Conservation (phyloP, 306 rosid species). For the Pyrus bretschneideri region DNA sequence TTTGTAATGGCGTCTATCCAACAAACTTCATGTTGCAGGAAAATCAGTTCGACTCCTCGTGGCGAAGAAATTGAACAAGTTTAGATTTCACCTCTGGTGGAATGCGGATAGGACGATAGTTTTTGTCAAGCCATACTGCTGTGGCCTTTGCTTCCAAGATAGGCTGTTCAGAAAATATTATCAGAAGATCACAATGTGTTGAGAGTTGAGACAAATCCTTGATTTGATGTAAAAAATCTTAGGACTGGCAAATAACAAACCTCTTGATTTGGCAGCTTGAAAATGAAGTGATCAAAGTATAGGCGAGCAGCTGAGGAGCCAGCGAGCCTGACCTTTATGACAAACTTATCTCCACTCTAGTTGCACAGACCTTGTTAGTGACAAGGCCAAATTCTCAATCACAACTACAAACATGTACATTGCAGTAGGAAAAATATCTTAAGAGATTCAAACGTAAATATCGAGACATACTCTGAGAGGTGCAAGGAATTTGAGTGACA, state of each 20-base stretch:
- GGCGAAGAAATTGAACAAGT: slow-evolving; percentile 39
- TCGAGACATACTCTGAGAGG: slow-evolving; percentile 59
- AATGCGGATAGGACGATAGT: slow-evolving; percentile 64
- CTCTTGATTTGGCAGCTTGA: slow-evolving; percentile 78
- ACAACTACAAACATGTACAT: not conserved
- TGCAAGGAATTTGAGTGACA: slow-evolving; percentile 73
- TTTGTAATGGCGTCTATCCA: not conserved
- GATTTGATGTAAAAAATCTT: not conserved
- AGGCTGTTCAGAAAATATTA: slow-evolving; percentile 40
- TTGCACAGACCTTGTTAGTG: slow-evolving; percentile 18
- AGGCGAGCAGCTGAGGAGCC: slow-evolving; percentile 68
- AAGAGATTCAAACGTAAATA: not conserved
- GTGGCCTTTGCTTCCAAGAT: slow-evolving; percentile 77
- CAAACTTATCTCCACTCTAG: slow-evolving; percentile 77
- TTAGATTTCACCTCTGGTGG: slow-evolving; percentile 65
- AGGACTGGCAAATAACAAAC: slow-evolving; percentile 25
- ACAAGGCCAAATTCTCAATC: not conserved
- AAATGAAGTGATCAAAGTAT: slow-evolving; percentile 61
- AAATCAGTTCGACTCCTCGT: slow-evolving; percentile 33
- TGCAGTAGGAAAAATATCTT: not conserved
- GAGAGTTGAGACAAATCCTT: slow-evolving; percentile 14
- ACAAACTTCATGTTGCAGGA: not conserved
- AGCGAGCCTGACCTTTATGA: slow-evolving; percentile 53
- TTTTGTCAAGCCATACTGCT: slow-evolving; percentile 77
- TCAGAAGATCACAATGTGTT: slow-evolving; percentile 13